Evolutionary conservation across 345 rosid genomes (phyloP).

Genomic region (Iberis pinnata): DNA sequence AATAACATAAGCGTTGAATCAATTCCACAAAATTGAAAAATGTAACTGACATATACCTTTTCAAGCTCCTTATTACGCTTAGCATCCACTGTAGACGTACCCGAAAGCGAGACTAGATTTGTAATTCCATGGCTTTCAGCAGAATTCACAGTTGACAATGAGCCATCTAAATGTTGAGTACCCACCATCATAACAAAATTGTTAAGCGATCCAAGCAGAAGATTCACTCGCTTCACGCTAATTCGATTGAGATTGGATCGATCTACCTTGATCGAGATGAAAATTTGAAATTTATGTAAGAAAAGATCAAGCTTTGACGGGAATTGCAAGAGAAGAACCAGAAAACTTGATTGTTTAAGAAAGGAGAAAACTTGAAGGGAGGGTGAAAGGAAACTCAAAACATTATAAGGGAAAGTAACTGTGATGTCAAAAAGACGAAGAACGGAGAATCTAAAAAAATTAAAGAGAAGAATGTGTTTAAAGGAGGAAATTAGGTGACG

Average conservation of each 20-base stretch:
- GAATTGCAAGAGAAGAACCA: too few species aligned
- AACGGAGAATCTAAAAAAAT: too few species aligned
- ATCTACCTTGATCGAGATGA: not conserved
- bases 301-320: too few species aligned
- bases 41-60: constrained; percentile 35
- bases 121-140: constrained; percentile 46
- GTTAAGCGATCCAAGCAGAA: not conserved
- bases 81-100: constrained; percentile 55
- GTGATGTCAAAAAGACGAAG: too few species aligned
- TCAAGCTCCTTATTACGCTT: constrained; percentile 55
- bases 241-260: not conserved
- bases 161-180: constrained; percentile 30
- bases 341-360: too few species aligned
- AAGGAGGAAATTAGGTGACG: too few species aligned
- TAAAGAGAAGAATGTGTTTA: too few species aligned
- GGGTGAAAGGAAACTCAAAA: too few species aligned
- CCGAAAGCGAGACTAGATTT: constrained; percentile 70
- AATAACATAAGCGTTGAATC: not conserved
- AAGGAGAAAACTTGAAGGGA: too few species aligned
- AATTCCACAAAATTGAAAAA: not conserved
- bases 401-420: too few species aligned
- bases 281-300: too few species aligned
- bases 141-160: constrained; percentile 9
- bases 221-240: not conserved
- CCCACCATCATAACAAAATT: constrained; percentile 35